Conservation (phyloP, 225 moss, liverwort and hornwort species). For the Asterella californica region DNA sequence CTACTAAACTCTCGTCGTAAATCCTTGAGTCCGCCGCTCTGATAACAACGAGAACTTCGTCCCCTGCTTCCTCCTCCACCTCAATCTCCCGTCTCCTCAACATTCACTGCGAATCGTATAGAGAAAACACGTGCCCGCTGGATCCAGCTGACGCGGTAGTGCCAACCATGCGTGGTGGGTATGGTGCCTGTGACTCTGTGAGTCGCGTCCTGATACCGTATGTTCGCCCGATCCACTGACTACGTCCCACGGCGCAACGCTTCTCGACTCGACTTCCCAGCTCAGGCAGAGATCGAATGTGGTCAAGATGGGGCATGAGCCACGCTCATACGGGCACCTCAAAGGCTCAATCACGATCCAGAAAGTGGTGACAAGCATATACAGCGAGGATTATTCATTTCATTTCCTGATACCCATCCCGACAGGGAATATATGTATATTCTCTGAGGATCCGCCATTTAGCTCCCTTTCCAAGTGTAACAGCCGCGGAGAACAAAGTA, state of each 20-base stretch:
- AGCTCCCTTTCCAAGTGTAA: neutral
- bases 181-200: neutral
- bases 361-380: neutral
- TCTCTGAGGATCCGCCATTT: neutral
- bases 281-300: neutral
- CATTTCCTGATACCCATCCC: neutral
- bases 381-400: neutral
- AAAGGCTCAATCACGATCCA: neutral
- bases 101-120: neutral
- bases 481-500: neutral
- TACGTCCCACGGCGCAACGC: neutral
- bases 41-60: neutral
- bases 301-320: neutral
- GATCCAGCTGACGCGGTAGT: neutral
- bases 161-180: neutral
- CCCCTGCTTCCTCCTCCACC: neutral
- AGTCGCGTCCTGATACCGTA: neutral
- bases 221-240: neutral
- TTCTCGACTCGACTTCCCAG: neutral
- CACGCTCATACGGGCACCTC: neutral
- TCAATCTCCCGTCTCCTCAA: neutral
- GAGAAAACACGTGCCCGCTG: neutral
- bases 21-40: neutral
- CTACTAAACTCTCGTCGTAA: neutral
- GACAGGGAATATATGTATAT: conserved; percentile 1